These are phyloP conservation scores for Keqinozyma sinolaborantium DNA, from an alignment of 1,139 yeast genomes.

Conservation along the genomic window DNA sequence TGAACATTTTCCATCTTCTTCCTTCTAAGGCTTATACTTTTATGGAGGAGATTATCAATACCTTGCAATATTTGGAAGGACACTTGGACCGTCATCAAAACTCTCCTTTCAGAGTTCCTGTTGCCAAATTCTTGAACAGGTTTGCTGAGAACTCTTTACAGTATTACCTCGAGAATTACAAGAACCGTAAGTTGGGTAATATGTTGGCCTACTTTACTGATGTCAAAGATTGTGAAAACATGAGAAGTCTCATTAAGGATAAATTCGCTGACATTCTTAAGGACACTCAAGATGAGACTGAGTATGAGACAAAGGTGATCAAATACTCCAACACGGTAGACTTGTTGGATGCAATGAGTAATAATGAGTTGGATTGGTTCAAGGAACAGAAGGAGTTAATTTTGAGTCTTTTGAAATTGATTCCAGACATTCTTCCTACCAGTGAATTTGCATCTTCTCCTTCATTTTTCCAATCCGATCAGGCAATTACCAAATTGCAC, in stretches of 20 bases:
- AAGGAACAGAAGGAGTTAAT: slow-evolving; percentile 47
- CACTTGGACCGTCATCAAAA: slow-evolving; percentile 79
- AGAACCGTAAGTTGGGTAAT: slow-evolving; percentile 65
- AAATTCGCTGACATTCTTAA: slow-evolving; percentile 41
- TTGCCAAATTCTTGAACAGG: slow-evolving; percentile 81
- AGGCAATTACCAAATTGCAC: slow-evolving; percentile 65
- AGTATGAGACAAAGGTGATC: slow-evolving; percentile 52
- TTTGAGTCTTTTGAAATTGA: slow-evolving; percentile 41
- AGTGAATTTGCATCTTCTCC: slow-evolving; percentile 52
- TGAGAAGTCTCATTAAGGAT: slow-evolving; percentile 53
- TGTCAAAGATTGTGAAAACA: slow-evolving; percentile 53
- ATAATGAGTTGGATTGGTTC: slow-evolving; percentile 62
- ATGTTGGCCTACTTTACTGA: slow-evolving; percentile 63
- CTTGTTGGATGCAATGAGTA: slow-evolving; percentile 51
- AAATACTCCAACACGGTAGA: slow-evolving; percentile 74
- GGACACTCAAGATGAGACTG: slow-evolving; percentile 42
- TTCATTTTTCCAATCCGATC: slow-evolving; percentile 70
- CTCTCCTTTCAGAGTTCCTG: slow-evolving; percentile 91
- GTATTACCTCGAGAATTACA: slow-evolving; percentile 66
- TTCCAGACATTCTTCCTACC: slow-evolving; percentile 39
- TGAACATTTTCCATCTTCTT: slow-evolving; percentile 85
- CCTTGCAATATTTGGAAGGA: slow-evolving; percentile 75
- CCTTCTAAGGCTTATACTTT: slow-evolving; percentile 93
- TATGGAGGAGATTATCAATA: slow-evolving; percentile 79
- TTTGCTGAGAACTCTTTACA: slow-evolving; percentile 74